These are phyloP conservation scores for Cajanus cajan DNA, from an alignment of 306 rosid genomes.

Conservation along the genomic window DNA sequence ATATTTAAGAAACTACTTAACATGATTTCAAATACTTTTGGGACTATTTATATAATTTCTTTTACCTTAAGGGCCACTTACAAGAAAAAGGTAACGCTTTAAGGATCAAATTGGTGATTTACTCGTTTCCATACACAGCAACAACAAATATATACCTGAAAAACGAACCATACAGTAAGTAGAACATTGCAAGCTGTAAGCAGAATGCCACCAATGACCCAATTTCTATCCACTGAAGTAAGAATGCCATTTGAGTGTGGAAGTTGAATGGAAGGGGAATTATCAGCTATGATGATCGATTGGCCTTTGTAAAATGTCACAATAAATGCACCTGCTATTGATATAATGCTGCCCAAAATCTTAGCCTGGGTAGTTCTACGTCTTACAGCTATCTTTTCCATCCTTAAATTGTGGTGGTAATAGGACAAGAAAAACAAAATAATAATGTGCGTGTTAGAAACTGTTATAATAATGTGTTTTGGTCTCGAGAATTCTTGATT, in stretches of 20 bases:
- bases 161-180: slow-evolving; percentile 73
- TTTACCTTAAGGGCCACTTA: neutral
- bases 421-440: neutral
- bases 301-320: slow-evolving; percentile 78
- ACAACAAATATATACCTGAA: slow-evolving; percentile 52
- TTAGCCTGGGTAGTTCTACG: slow-evolving; percentile 69
- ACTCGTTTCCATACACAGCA: neutral
- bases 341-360: slow-evolving; percentile 65
- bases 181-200: slow-evolving; percentile 63
- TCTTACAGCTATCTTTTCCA: slow-evolving; percentile 58
- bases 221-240: slow-evolving; percentile 41
- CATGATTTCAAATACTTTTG: neutral
- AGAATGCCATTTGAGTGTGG: slow-evolving; percentile 30
- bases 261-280: slow-evolving; percentile 32
- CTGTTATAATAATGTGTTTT: too few species aligned
- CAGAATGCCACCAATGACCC: slow-evolving; percentile 76
- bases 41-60: neutral
- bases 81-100: neutral
- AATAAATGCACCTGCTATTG: slow-evolving; percentile 74
- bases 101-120: neutral
- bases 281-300: slow-evolving; percentile 37
- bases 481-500: neutral
- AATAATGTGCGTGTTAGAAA: neutral
- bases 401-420: slow-evolving; percentile 40
- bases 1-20: too few species aligned